Base-by-base conservation (phyloP, 1,284 basidiomycete species). In the Apiotrichum gamsii region DNA sequence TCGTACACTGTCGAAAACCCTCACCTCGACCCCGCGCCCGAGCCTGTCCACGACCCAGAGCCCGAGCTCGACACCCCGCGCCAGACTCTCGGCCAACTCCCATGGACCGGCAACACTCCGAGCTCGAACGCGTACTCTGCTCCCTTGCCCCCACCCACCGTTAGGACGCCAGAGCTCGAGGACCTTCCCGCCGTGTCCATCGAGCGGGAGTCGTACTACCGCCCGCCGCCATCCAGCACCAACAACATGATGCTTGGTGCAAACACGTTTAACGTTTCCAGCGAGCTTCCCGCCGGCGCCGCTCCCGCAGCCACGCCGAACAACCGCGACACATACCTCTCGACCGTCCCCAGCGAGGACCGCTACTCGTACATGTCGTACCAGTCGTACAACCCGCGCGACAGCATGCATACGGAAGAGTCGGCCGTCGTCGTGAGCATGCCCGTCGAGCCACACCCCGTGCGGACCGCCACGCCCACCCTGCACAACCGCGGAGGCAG, bases 401-500 rank as follows among this genome's bases (percentile, higher is more conserved):
- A 23, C 40, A 24, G 13, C 6, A 3, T n/a, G 10, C 29, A 42
- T 11, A 15, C 15, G 11, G 25, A 6, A 6, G 39, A 40, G 28
- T 30, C 32, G n/a, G 40, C 31, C 13, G 31, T 42, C 3, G 43
- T 50, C 14, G 48, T 50, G 3, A 32, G 29, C 15, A 45, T 50
- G 8, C 48, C 48, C 23, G 38, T 29, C 13, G 37, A 44, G 32
- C n/a, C n/a, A n/a, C n/a, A n/a, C n/a, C 32, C 40, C n/a, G 14
- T 23, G n/a, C 40, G 40, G n/a, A 24, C 40, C 5, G 31, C 30
- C 10, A 42, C 40, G 2, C 40, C 40, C 5, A 42, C 40, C 9
- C 24, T 42, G 40, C 20, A 24, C 35, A 24, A n/a, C n/a, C 35
- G 13, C 19, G 10, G 20, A 37, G 14, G 25, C 25, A 28, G 25